These are phyloP conservation scores for Nissolia schottii DNA, from an alignment of 306 rosid species.

Conservation along the genomic window DNA sequence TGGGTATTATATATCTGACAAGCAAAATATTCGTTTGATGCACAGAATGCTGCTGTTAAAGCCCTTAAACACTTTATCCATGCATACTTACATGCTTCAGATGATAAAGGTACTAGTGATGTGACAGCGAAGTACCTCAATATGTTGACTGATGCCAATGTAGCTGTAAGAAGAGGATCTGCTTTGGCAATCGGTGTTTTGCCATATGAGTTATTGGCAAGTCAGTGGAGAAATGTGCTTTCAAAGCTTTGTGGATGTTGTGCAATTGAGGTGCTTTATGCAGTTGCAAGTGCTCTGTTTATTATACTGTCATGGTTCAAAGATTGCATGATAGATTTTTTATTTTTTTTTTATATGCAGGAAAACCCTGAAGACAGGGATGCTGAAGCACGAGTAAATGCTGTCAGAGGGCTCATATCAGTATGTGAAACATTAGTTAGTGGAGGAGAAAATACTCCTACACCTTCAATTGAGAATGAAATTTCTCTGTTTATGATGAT, in stretches of 20 bases:
- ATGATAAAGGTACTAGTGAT: constrained; percentile 42
- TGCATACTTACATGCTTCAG: constrained; percentile 55
- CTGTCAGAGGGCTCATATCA: constrained; percentile 83
- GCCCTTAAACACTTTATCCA: constrained; percentile 66
- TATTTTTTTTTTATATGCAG: constrained; percentile 40
- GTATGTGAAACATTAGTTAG: constrained; percentile 70
- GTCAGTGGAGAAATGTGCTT: constrained; percentile 78
- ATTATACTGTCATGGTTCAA: constrained; percentile 15
- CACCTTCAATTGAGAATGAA: constrained; percentile 38
- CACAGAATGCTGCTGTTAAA: constrained; percentile 75
- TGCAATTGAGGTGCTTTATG: constrained; percentile 63
- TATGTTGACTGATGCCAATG: constrained; percentile 78
- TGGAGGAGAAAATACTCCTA: constrained; percentile 37
- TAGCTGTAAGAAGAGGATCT: constrained; percentile 91
- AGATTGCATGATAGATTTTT: constrained; percentile 3
- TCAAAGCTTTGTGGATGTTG: constrained; percentile 72
- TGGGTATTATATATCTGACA: constrained; percentile 9
- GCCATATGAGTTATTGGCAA: constrained; percentile 61
- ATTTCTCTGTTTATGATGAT: constrained; percentile 49
- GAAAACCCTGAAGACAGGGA: constrained; percentile 83
- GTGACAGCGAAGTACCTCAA: constrained; percentile 61
- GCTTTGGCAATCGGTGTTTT: constrained; percentile 81
- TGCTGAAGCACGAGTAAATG: constrained; percentile 94
- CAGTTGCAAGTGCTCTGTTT: constrained; percentile 10
- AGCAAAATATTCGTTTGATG: constrained; percentile 21